Conservation (phyloP, 345 rosid species). For the Brassica napus region DNA sequence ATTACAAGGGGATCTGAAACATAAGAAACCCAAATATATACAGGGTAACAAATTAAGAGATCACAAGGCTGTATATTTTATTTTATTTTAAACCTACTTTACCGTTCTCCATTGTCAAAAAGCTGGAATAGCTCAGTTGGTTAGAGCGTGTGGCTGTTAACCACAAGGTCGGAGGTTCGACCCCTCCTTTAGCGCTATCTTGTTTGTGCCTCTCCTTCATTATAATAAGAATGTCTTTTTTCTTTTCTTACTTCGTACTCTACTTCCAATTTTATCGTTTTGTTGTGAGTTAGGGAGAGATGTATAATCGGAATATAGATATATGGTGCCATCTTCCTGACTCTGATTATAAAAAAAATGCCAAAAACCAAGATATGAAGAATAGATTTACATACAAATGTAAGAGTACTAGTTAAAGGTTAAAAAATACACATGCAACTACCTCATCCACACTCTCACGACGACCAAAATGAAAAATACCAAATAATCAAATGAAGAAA, state of each 20-base stretch:
- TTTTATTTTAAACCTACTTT: too few relatives aligned
- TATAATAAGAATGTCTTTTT: too few relatives aligned
- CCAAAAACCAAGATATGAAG: neutral
- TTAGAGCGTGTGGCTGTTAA: conserved; percentile 90
- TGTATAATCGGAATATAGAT: neutral
- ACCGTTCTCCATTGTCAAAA: neutral
- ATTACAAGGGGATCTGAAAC: neutral
- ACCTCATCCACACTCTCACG: conserved; percentile 4
- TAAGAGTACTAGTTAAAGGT: neutral
- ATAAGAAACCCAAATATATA: neutral
- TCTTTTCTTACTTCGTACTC: too few relatives aligned
- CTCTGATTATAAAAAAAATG: neutral
- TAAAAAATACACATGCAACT: neutral
- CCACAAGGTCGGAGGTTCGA: conserved; percentile 93
- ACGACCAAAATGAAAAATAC: neutral
- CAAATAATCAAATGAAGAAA: conserved; percentile 1
- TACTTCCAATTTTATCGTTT: too few relatives aligned
- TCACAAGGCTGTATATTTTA: too few relatives aligned
- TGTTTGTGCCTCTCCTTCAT: neutral
- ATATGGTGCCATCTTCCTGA: neutral
- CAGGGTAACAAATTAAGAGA: neutral
- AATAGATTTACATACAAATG: conserved; percentile 11
- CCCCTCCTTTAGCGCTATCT: conserved; percentile 44
- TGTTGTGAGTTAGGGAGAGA: neutral
- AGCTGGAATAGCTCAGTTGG: conserved; percentile 91